A percentile compares a stretch with the other conserved stretches of the same genome.
These are phyloP conservation scores for Dipodascus geniculatus DNA, from an alignment of 805 yeast genomes.

Conservation along the genomic window DNA sequence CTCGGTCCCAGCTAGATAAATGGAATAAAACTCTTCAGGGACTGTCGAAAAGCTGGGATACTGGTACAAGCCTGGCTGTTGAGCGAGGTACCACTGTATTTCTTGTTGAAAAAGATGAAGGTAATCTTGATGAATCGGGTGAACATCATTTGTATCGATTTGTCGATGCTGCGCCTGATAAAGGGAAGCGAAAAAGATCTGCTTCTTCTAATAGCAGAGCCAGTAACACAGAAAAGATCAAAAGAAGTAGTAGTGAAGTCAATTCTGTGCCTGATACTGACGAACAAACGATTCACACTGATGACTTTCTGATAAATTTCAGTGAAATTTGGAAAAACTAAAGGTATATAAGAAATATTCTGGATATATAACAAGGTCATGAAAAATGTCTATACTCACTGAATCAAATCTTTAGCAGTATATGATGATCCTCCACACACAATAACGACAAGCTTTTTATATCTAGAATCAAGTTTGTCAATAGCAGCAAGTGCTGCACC, in stretches of 20 bases:
- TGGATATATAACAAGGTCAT: no score
- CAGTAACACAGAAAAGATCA: not conserved
- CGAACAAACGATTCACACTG: not conserved
- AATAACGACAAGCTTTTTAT: not conserved
- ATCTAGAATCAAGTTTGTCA: not conserved
- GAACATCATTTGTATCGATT: not conserved
- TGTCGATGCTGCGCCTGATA: not conserved
- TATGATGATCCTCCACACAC: not conserved
- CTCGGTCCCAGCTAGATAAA: conserved; percentile 18
- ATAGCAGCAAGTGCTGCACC: conserved; percentile 44
- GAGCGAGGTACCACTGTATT: conserved; percentile 24
- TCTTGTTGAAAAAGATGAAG: not conserved
- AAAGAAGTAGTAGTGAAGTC: not conserved
- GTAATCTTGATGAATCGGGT: not conserved
- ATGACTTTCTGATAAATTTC: not conserved
- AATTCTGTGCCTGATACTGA: not conserved
- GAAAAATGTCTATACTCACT: no score
- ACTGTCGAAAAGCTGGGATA: conserved; percentile 25
- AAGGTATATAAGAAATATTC: no score
- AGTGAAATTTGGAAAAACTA: not conserved
- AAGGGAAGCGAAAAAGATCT: not conserved
- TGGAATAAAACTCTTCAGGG: conserved; percentile 25
- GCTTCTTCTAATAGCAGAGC: not conserved
- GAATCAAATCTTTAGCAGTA: not conserved
- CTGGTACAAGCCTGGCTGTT: conserved; percentile 25